Evolutionary conservation across 2,329 filamentous ascomycete species (phyloP), one percentile per base, ranked within the genome.

Genomic region (Pseudopithomyces chartarum): DNA sequence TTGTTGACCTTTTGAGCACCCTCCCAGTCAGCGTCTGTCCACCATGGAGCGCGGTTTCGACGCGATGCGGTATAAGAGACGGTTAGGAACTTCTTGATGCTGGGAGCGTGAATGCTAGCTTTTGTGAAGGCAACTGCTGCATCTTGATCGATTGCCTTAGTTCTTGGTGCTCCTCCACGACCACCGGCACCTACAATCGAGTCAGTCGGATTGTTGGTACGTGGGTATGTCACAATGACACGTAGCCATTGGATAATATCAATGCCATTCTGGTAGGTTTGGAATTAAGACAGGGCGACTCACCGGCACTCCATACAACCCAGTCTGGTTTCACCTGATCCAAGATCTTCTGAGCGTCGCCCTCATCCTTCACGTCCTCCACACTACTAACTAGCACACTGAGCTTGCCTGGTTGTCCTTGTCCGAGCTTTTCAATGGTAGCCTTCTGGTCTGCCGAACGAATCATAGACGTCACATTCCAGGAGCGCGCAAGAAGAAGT

Each of bases 381-480:
- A 94, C 77, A 68, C 86, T 91, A 68, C 84, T 83, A 15, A 94
- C 81, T 0, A 93, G 79, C 2, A 93, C 87, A 52, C 85, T 82
- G 36, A 95, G 77, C 60, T 84, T 88, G 23, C 88, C 88, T 1
- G 82, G 82, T 52, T 85, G 80, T 17, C 81, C 83, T 17, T 81
- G 73, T 56, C 82, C 85, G 2, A 90, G 82, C 55, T 82, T 82
- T 65, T 88, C 78, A 55, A 96, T 87, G 52, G 86, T 79, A 3
- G 80, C 70, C 42, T 84, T 82, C 63, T 95, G 91, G 0, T 87
- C 85, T n/a, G 85, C 79, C 61, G 87, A 85, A 67, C 91, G 89
- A 73, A 96, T 88, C 58, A 95, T 80, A 72, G 88, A 91, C 57
- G 89, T 92, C 52, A 96, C 89, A 62, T 85, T 85, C 89, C 90